Conservation (phyloP, 75 land plant species). For the Cryptomeria japonica region DNA sequence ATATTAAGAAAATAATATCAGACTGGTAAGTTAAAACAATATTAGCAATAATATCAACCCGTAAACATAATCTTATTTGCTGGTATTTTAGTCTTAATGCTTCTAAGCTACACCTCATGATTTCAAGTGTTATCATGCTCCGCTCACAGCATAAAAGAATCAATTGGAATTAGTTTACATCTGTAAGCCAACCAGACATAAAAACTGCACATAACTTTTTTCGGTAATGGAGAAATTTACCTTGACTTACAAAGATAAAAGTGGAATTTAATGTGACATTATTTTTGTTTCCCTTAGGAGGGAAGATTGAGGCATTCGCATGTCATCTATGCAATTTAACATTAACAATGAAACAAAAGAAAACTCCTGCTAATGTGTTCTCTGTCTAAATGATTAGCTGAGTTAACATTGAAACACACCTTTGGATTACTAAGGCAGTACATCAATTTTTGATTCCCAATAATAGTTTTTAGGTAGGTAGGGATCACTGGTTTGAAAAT, state of each 20-base stretch:
- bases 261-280: background rate
- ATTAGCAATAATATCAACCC: background rate
- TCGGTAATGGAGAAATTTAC: background rate
- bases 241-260: background rate
- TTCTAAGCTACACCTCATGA: background rate
- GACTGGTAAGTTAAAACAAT: background rate
- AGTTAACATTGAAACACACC: background rate
- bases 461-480: background rate
- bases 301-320: background rate
- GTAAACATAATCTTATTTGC: background rate
- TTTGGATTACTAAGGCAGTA: background rate
- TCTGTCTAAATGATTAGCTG: background rate
- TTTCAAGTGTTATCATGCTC: background rate
- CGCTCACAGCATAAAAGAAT: background rate
- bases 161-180: background rate
- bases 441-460: background rate
- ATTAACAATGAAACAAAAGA: background rate
- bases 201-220: background rate
- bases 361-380: background rate
- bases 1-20: background rate
- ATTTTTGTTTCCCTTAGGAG: background rate
- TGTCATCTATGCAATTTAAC: background rate
- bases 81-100: background rate
- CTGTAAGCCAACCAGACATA: background rate
- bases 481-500: background rate